Evolutionary conservation across 108 stramenopile species (phyloP), one percentile per base, ranked within the genome.

Genomic region (Stephanodiscus triporus): DNA sequence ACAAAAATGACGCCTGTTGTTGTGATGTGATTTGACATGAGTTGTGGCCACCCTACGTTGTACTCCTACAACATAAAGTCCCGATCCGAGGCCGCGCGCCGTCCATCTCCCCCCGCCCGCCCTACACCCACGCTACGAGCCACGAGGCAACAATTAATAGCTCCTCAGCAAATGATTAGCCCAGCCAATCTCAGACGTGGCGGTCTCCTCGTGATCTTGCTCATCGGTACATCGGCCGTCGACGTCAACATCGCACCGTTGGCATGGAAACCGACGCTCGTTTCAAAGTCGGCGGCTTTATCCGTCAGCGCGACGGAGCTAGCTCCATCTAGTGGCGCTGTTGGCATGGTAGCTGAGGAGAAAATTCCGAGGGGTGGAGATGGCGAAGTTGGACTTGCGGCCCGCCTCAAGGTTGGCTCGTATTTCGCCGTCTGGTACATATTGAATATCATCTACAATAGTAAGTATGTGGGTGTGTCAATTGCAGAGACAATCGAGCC

Each of bases 341-440:
- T 29, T 29, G 27, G 16, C 16, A 13, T 17, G 10, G 56, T 29
- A 17, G 24, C 32, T 29, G 13, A 4, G 3, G 32, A 57, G 24
- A 30, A 29, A 17, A 9, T 57, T 57, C 56, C 56, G 29, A 26
- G 56, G 29, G 77, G 68, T 34, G 65, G 63, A 22, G 72, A 68
- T 50, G 72, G 29, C 4, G 68, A 63, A 9, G 61, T 34, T 26
- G 29, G 34, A 13, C 14, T 69, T 13, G 26, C 34, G n/a, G 36
- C 48, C 63, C 68, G 78, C 14, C 72, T 87, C 53, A 84, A 92
- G 68, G 80, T 97, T 64, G 91, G 86, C 42, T 79, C 77, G 16
- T 96, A 94, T 75, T 99, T 99, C 78, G 88, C 71, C 14, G 75
- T 97, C 47, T 99, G 98, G 98, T 99, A 98, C 77, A 89, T 92